These are phyloP conservation scores for Metschnikowia borealis DNA, from an alignment of 805 yeast genomes.

Conservation along the genomic window DNA sequence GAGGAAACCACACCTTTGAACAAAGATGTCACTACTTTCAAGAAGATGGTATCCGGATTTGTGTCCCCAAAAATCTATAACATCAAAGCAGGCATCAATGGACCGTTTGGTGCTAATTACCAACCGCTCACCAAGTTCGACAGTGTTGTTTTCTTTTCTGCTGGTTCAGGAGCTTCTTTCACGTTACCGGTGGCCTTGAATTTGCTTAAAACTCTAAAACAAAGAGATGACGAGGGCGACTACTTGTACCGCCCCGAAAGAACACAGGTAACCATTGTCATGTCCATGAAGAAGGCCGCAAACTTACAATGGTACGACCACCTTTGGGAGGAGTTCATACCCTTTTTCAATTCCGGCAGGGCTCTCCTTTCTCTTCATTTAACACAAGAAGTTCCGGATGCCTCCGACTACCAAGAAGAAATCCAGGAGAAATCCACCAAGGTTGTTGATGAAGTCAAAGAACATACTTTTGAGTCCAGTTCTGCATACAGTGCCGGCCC, in stretches of 20 bases:
- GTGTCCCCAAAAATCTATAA: conserved; percentile 11
- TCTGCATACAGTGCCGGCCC: background rate
- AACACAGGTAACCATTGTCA: conserved; percentile 27
- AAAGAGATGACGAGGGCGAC: conserved; percentile 26
- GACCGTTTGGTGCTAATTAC: conserved; percentile 45
- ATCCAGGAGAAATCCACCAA: conserved; percentile 1
- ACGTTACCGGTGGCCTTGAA: conserved; percentile 44
- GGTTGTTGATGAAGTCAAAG: background rate
- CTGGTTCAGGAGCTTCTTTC: conserved; percentile 48
- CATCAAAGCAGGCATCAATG: conserved; percentile 37
- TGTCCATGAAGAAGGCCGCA: conserved; percentile 26
- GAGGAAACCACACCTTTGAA: background rate
- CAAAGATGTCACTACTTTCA: conserved; percentile 6
- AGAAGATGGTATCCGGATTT: conserved; percentile 4
- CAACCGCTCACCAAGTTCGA: conserved; percentile 44
- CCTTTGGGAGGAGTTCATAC: conserved; percentile 27
- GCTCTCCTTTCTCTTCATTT: conserved; percentile 26
- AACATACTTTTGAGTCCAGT: conserved; percentile 4
- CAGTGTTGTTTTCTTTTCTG: conserved; percentile 32
- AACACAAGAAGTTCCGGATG: conserved; percentile 21
- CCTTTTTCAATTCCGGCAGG: conserved; percentile 21
- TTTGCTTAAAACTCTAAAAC: conserved; percentile 27
- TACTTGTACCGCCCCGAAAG: conserved; percentile 29
- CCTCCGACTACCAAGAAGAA: conserved; percentile 5
- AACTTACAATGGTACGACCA: conserved; percentile 37